A percentile compares a stretch with the other conserved stretches of the same genome.
Conservation (phyloP, 306 rosid genomes). For the Vachellia collinsii region DNA sequence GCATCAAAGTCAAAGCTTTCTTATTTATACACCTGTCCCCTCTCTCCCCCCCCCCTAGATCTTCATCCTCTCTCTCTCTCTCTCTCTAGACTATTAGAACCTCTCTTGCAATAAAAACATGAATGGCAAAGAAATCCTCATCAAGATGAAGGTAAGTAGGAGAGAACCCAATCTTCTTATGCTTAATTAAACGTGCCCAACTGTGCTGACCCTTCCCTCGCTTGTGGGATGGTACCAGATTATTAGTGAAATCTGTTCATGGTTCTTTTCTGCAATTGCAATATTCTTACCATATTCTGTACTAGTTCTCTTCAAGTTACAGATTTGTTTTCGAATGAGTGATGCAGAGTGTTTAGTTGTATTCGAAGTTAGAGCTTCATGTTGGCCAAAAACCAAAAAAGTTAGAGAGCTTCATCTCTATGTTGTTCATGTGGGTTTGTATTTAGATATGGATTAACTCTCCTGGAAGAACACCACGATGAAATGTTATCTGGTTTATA, state of each 20-base stretch:
- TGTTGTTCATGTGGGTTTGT: constrained; percentile 16
- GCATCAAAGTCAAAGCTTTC: constrained; percentile 40
- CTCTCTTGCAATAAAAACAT: constrained; percentile 12
- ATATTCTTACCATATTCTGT: constrained; percentile 21
- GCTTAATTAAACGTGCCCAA: constrained; percentile 3
- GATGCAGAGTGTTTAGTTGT: constrained; percentile 20
- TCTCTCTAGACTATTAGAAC: neutral
- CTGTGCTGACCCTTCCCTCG: neutral
- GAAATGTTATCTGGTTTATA: neutral
- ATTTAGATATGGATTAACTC: neutral
- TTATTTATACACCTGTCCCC: constrained; percentile 26
- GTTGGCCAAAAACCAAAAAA: neutral
- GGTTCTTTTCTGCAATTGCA: constrained; percentile 22
- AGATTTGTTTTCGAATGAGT: constrained; percentile 27
- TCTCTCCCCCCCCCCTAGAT: neutral
- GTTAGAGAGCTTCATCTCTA: neutral
- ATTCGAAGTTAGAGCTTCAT: neutral
- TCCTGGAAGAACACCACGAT: neutral
- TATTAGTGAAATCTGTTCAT: neutral
- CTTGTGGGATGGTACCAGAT: neutral
- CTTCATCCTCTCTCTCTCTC: constrained; percentile 9
- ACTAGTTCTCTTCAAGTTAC: constrained; percentile 35
- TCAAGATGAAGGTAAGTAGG: constrained; percentile 45
- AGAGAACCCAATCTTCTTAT: neutral
- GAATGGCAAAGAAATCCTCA: constrained; percentile 49